phyloP scores from a whole-genome alignment of 129 eudicot species.

The Centrapalus pauciflorus region DNA sequence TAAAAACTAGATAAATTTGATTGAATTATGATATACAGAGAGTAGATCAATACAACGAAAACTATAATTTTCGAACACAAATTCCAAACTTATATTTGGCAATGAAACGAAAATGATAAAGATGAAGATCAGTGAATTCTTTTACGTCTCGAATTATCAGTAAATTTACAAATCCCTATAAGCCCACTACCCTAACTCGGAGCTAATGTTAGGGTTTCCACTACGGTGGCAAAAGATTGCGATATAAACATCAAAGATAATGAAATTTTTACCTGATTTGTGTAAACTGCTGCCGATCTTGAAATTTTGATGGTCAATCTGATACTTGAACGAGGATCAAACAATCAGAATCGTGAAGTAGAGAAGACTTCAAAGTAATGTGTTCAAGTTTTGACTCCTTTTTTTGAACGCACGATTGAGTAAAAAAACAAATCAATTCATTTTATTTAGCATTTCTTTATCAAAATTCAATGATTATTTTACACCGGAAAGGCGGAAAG shows the following conservation, averaged over 20 bases:
- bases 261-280: slow-evolving; percentile 11
- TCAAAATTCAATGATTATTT: too few species aligned
- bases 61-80: not conserved
- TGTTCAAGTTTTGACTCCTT: not conserved
- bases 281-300: not conserved
- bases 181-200: not conserved
- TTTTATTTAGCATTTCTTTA: too few species aligned
- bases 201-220: slow-evolving; percentile 7
- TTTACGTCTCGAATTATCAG: not conserved
- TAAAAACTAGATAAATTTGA: not conserved
- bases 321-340: not conserved
- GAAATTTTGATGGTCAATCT: not conserved
- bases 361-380: slow-evolving; percentile 7
- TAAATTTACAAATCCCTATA: not conserved
- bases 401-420: too few species aligned
- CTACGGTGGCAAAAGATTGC: not conserved
- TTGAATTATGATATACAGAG: not conserved
- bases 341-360: not conserved
- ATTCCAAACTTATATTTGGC: not conserved
- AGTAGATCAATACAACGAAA: not conserved
- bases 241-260: not conserved
- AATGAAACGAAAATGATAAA: not conserved
- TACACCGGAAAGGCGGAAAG: too few species aligned
- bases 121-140: not conserved
- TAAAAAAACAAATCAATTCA: too few species aligned